Evolutionary conservation across 2,329 filamentous ascomycete genomes (phyloP).

Genomic region (Aspergillus sclerotialis): DNA sequence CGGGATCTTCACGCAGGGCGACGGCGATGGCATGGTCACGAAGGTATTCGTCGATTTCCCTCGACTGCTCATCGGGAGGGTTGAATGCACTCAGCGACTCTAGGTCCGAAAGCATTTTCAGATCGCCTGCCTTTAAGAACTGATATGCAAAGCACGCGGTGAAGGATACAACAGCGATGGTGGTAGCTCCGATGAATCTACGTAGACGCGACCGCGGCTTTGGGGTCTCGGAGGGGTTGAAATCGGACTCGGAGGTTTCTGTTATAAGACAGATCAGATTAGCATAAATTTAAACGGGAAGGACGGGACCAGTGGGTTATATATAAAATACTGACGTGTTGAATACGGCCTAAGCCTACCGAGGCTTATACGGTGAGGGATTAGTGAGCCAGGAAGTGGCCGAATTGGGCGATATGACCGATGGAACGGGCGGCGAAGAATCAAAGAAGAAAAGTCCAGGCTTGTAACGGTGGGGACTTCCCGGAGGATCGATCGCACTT

Average conservation of each 20-base stretch:
- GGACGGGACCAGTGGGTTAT: too few species aligned
- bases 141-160: conserved; percentile 22
- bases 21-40: conserved; percentile 65
- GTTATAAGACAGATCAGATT: background rate
- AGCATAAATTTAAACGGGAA: too few species aligned
- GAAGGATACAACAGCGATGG: conserved; percentile 29
- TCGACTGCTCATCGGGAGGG: conserved; percentile 46
- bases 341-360: too few species aligned
- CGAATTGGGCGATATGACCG: too few species aligned
- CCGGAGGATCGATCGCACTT: too few species aligned
- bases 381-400: too few species aligned
- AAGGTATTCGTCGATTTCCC: conserved; percentile 65
- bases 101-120: conserved; percentile 54
- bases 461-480: too few species aligned
- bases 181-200: conserved; percentile 29
- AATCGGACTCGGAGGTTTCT: conserved; percentile 1
- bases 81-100: conserved; percentile 64
- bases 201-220: conserved; percentile 25
- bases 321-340: too few species aligned
- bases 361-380: too few species aligned
- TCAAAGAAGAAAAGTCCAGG: too few species aligned
- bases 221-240: too few species aligned
- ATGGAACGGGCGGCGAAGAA: too few species aligned
- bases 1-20: conserved; percentile 59
- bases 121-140: conserved; percentile 16